Percentiles rank a stretch among this genome's conserved stretches.
phyloP scores from a whole-genome alignment of 495 filamentous ascomycete genomes.

The Xylaria castorea region DNA sequence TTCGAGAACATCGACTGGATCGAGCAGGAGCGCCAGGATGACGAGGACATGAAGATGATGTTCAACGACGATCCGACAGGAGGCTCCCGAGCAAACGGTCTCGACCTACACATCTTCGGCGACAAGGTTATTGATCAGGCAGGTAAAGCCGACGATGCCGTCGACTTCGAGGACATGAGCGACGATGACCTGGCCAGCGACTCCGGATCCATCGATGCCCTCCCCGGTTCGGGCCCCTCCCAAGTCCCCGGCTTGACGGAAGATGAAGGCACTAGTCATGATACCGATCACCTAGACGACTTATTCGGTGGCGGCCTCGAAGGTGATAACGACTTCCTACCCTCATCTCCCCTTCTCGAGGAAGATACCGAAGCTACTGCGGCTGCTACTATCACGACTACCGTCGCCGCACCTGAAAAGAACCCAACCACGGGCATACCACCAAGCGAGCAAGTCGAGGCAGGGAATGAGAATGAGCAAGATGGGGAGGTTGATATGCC shows the following conservation, averaged over 20 bases:
- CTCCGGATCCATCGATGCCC: slow-evolving; percentile 43
- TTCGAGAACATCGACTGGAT: slow-evolving; percentile 39
- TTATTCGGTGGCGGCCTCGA: slow-evolving; percentile 53
- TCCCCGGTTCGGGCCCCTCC: slow-evolving; percentile 42
- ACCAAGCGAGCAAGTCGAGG: background rate
- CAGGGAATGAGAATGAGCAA: slow-evolving; percentile 16
- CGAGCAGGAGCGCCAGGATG: slow-evolving; percentile 39
- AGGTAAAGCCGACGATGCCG: slow-evolving; percentile 52
- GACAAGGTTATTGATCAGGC: slow-evolving; percentile 43
- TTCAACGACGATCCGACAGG: slow-evolving; percentile 22
- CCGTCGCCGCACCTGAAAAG: slow-evolving; percentile 21
- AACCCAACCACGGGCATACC: background rate
- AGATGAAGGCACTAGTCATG: slow-evolving; percentile 55
- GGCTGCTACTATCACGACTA: slow-evolving; percentile 21
- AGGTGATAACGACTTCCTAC: slow-evolving; percentile 40
- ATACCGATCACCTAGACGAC: slow-evolving; percentile 51
- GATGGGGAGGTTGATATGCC: slow-evolving; percentile 25
- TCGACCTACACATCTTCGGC: slow-evolving; percentile 37
- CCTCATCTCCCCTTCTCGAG: slow-evolving; percentile 44
- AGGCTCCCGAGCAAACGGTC: slow-evolving; percentile 5
- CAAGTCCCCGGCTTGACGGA: slow-evolving; percentile 57
- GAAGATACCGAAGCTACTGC: slow-evolving; percentile 35
- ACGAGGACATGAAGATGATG: slow-evolving; percentile 37
- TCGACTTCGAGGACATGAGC: slow-evolving; percentile 84
- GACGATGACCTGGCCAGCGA: slow-evolving; percentile 64